phyloP scores from a whole-genome alignment of 1,284 basidiomycete species.

The Cryptococcus jaspeensis region DNA sequence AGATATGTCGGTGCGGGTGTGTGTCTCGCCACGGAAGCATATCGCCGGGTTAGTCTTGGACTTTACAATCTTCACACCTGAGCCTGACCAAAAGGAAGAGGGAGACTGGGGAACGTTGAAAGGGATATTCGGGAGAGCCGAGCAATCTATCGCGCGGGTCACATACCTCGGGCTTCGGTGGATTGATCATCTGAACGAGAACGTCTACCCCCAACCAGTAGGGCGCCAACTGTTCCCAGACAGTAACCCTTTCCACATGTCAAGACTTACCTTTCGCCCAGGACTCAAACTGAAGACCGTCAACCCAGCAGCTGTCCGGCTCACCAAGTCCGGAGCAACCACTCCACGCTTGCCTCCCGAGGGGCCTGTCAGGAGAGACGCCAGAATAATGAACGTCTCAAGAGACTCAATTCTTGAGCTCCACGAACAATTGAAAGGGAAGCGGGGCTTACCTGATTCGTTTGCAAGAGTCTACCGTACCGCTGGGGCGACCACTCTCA shows the following conservation, averaged over 20 bases:
- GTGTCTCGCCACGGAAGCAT: neutral
- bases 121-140: neutral
- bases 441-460: neutral
- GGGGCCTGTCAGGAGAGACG: neutral
- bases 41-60: constrained; percentile 7
- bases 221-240: constrained; percentile 2
- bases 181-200: constrained; percentile 9
- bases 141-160: neutral
- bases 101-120: neutral
- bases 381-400: constrained; percentile 2
- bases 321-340: neutral
- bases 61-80: constrained; percentile 8
- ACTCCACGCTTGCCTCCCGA: neutral
- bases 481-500: neutral
- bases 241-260: constrained; percentile 6
- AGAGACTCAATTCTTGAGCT: neutral
- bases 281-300: constrained; percentile 1
- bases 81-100: neutral
- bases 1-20: neutral
- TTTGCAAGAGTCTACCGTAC: constrained; percentile 3
- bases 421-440: neutral
- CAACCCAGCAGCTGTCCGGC: neutral
- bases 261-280: constrained; percentile 9
- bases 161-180: constrained; percentile 3
- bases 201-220: neutral